Conservation (phyloP, 1,284 basidiomycete species). For the Ceratobasidium sp. region DNA sequence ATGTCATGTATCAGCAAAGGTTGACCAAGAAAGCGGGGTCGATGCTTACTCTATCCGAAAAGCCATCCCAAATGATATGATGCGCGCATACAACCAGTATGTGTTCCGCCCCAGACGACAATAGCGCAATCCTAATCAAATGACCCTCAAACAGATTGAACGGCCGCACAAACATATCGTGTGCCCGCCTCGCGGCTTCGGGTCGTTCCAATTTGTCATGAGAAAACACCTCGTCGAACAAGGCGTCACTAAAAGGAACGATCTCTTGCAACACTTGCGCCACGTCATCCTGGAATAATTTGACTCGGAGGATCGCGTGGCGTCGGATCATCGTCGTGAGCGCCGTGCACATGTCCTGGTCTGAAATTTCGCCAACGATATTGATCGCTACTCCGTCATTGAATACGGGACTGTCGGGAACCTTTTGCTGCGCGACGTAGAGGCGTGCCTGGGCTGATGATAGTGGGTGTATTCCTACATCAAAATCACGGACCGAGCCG, state of each 20-base stretch:
- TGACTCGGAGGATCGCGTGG: background rate
- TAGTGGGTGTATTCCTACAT: background rate
- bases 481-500: background rate
- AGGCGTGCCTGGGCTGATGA: background rate
- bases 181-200: background rate
- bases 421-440: background rate
- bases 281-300: background rate
- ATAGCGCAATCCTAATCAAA: conserved; percentile 3
- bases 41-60: conserved; percentile 7
- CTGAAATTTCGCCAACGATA: background rate
- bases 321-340: background rate
- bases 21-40: background rate
- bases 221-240: background rate
- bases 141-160: background rate
- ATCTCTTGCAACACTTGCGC: conserved; percentile 6
- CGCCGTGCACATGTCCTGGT: background rate
- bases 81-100: conserved; percentile 20
- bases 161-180: conserved; percentile 9
- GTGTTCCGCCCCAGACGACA: background rate
- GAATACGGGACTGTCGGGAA: background rate
- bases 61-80: conserved; percentile 19
- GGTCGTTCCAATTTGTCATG: background rate
- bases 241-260: background rate
- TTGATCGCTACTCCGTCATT: conserved; percentile 10
- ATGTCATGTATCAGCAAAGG: background rate